Conservation (phyloP, 495 filamentous ascomycete species). For the Evernia prunastri region DNA sequence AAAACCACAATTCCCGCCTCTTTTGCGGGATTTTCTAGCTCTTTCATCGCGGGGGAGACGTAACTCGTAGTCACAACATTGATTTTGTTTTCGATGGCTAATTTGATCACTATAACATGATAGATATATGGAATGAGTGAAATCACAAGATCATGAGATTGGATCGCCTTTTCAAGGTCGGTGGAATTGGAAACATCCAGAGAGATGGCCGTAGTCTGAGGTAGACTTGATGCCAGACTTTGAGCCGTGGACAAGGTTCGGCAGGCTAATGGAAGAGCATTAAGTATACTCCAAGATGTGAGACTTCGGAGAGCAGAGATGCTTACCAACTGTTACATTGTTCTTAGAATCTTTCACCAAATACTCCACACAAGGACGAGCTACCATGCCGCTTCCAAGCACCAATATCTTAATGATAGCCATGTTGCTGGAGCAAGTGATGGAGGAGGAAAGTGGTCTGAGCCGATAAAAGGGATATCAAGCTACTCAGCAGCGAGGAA, state of each 20-base stretch:
- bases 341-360: slow-evolving; percentile 5
- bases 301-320: neutral
- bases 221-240: neutral
- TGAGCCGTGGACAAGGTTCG: slow-evolving; percentile 8
- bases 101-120: slow-evolving; percentile 86
- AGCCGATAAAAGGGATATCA: neutral
- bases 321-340: slow-evolving; percentile 5
- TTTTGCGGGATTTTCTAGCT: slow-evolving; percentile 75
- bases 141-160: slow-evolving; percentile 11
- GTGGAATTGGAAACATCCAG: slow-evolving; percentile 10
- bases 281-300: neutral
- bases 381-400: slow-evolving; percentile 14
- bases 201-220: slow-evolving; percentile 1
- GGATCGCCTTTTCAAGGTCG: slow-evolving; percentile 5
- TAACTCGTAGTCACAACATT: slow-evolving; percentile 97
- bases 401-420: slow-evolving; percentile 5
- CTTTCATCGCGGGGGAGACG: slow-evolving; percentile 85
- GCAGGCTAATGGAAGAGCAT: neutral
- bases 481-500: neutral
- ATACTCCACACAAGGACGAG: slow-evolving; percentile 11
- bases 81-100: slow-evolving; percentile 85
- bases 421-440: neutral
- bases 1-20: slow-evolving; percentile 93
- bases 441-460: neutral
- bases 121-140: slow-evolving; percentile 87